A percentile compares a stretch with the other conserved stretches of the same genome.
phyloP scores from a whole-genome alignment of 768 basidiomycete genomes.

The Psilocybe azurescens region DNA sequence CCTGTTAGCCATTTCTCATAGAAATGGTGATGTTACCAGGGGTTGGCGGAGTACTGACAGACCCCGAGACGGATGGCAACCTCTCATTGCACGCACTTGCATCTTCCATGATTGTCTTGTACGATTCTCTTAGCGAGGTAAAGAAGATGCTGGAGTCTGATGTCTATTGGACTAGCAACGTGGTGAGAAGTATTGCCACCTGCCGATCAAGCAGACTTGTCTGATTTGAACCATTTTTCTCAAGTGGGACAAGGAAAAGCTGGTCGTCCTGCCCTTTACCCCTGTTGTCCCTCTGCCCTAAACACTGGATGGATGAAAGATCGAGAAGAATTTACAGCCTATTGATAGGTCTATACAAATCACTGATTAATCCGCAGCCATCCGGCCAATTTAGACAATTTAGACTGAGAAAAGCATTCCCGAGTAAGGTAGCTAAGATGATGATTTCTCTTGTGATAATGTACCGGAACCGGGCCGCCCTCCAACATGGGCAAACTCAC shows the following conservation, averaged over 20 bases:
- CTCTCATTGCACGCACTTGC: slow-evolving; percentile 55
- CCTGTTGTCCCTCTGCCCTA: slow-evolving; percentile 26
- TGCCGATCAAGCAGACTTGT: neutral
- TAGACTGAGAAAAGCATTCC: slow-evolving; percentile 6
- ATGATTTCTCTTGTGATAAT: slow-evolving; percentile 1
- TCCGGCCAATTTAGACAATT: neutral
- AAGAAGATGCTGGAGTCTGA: slow-evolving; percentile 42
- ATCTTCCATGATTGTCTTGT: slow-evolving; percentile 60
- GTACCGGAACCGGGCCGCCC: neutral
- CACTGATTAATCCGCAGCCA: neutral
- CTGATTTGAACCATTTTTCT: slow-evolving; percentile 1
- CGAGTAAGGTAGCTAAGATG: neutral
- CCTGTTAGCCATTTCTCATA: neutral
- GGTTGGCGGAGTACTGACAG: slow-evolving; percentile 60
- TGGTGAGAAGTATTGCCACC: slow-evolving; percentile 27
- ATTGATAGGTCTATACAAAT: neutral
- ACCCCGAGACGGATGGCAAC: slow-evolving; percentile 51
- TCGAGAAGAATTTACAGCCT: neutral
- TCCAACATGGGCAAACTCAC: neutral
- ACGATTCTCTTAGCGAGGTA: slow-evolving; percentile 52
- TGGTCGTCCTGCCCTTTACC: slow-evolving; percentile 49
- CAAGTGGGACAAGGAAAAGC: slow-evolving; percentile 65
- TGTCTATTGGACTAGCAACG: slow-evolving; percentile 44
- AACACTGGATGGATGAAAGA: neutral
- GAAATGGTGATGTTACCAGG: slow-evolving; percentile 36